Conservation (phyloP, 345 rosid genomes). For the Dovyalis caffra region DNA sequence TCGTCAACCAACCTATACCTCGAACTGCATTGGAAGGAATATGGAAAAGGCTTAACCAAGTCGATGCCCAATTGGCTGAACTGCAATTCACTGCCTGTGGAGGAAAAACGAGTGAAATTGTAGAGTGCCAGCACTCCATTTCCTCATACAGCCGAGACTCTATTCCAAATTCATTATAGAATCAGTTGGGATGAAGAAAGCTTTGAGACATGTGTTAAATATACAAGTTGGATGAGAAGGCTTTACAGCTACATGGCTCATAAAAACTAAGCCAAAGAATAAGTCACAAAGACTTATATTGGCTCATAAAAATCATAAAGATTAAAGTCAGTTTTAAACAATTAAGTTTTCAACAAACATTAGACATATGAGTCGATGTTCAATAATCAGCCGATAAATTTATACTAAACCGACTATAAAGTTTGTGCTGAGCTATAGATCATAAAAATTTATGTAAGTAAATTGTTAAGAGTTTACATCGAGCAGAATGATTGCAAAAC, state of each 20-base stretch:
- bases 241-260: not conserved
- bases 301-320: too few species aligned
- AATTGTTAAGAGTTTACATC: too few species aligned
- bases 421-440: too few species aligned
- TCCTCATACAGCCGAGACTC: slow-evolving; percentile 17
- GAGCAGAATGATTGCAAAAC: too few species aligned
- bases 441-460: too few species aligned
- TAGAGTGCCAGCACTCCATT: slow-evolving; percentile 12
- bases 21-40: not conserved
- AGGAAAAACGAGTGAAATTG: slow-evolving; percentile 12
- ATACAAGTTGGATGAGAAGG: not conserved
- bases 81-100: slow-evolving; percentile 18
- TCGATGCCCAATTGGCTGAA: not conserved
- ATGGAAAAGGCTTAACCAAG: slow-evolving; percentile 1
- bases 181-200: not conserved
- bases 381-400: too few species aligned
- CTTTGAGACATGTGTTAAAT: not conserved
- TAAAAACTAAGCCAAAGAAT: too few species aligned
- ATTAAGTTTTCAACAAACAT: too few species aligned
- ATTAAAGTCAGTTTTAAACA: too few species aligned
- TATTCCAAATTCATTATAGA: slow-evolving; percentile 18
- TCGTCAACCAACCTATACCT: slow-evolving; percentile 11
- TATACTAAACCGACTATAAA: too few species aligned
- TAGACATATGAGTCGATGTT: too few species aligned
- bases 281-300: too few species aligned